These are phyloP conservation scores for Xylariaceae sp. DNA, from an alignment of 2,329 filamentous ascomycete species.

Conservation along the genomic window DNA sequence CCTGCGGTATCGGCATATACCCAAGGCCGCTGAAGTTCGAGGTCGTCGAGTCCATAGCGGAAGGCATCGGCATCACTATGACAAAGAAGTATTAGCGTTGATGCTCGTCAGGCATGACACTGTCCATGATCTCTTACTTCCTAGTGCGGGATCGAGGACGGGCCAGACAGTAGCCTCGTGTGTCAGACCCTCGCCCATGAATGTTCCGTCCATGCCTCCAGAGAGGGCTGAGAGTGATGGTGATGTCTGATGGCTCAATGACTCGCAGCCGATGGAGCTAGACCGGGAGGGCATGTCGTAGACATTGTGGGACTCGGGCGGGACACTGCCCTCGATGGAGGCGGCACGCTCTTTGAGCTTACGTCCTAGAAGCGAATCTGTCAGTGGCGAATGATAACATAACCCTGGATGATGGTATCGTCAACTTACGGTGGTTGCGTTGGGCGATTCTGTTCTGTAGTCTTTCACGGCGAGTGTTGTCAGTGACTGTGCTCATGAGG, in stretches of 20 bases:
- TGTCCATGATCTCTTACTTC: too few species aligned
- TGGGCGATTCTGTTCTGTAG: constrained; percentile 2
- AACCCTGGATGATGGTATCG: not conserved
- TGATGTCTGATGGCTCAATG: not conserved
- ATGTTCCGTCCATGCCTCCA: constrained; percentile 1
- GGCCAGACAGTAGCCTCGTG: not conserved
- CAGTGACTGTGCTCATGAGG: too few species aligned
- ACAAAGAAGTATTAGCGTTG: not conserved
- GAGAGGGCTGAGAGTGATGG: not conserved
- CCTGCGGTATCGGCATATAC: not conserved
- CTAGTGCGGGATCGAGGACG: not conserved
- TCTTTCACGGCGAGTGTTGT: not conserved
- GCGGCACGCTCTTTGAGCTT: constrained; percentile 2
- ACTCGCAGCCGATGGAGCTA: not conserved
- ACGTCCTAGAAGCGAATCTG: not conserved
- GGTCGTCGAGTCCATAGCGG: not conserved
- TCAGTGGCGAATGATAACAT: not conserved
- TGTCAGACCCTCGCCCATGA: not conserved
- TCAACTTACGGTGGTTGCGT: constrained; percentile 2
- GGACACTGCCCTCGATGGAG: not conserved
- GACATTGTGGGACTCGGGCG: not conserved
- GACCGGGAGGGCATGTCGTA: not conserved
- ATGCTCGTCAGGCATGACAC: not conserved
- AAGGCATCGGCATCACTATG: not conserved
- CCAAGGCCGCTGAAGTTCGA: not conserved